Evolutionary conservation across 805 yeast genomes (phyloP).

Genomic region (Candida coquimbonensis): DNA sequence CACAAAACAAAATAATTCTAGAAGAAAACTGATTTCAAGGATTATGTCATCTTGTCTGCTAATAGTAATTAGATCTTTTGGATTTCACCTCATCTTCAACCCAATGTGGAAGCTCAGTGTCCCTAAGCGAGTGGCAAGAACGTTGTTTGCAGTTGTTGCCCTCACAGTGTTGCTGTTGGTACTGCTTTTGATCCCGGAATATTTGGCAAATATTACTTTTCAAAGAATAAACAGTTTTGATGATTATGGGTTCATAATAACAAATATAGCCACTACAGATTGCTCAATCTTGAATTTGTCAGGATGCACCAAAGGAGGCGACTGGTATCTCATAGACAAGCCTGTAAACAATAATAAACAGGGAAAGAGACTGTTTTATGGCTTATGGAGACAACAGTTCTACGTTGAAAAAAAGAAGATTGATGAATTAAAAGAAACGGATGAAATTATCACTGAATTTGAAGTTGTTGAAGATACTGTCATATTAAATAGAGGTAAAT

Average conservation of each 20-base stretch:
- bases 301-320: constrained; percentile 2
- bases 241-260: constrained; percentile 3
- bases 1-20: neutral
- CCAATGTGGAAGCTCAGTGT: neutral
- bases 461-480: constrained; percentile 17
- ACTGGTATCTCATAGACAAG: constrained; percentile 12
- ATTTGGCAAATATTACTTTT: neutral
- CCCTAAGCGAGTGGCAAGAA: neutral
- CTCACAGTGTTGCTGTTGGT: neutral
- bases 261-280: constrained; percentile 1
- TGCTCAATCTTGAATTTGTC: constrained; percentile 5
- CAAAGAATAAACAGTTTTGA: neutral
- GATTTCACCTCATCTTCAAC: neutral
- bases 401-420: constrained; percentile 8
- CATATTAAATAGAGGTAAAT: constrained; percentile 47
- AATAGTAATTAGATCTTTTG: neutral
- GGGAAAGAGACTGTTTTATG: constrained; percentile 6
- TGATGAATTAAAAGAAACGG: neutral
- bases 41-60: neutral
- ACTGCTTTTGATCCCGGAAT: neutral
- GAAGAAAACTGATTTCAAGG: neutral
- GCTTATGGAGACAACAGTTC: constrained; percentile 5
- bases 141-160: neutral
- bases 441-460: constrained; percentile 1
- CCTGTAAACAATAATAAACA: constrained; percentile 3